Conservation (phyloP, 257 asterid species). For the Anisodus tanguticus region DNA sequence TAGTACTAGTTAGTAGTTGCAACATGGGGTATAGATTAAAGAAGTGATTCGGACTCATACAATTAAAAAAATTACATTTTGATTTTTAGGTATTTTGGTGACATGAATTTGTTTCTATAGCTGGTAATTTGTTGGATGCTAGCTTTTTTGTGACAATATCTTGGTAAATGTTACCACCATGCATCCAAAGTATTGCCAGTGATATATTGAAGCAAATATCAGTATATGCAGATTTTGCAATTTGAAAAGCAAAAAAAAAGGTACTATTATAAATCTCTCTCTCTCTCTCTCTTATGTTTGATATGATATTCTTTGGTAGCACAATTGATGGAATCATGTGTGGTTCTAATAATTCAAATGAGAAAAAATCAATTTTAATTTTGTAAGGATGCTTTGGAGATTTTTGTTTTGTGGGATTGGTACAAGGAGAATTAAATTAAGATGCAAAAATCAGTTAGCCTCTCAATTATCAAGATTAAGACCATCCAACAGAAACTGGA, state of each 20-base stretch:
- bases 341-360: slow-evolving; percentile 40
- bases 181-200: slow-evolving; percentile 30
- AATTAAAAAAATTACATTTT: slow-evolving; percentile 41
- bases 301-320: slow-evolving; percentile 32
- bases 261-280: not conserved
- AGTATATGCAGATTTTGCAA: slow-evolving; percentile 27
- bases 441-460: slow-evolving; percentile 41
- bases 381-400: slow-evolving; percentile 40
- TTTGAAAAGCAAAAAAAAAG: not conserved
- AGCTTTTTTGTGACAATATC: slow-evolving; percentile 19
- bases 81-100: slow-evolving; percentile 41
- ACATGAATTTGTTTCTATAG: slow-evolving; percentile 36
- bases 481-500: slow-evolving; percentile 25
- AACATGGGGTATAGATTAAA: slow-evolving; percentile 34
- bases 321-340: slow-evolving; percentile 39
- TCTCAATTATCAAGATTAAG: slow-evolving; percentile 38
- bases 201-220: slow-evolving; percentile 16
- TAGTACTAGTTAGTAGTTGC: slow-evolving; percentile 15
- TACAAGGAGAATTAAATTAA: slow-evolving; percentile 42
- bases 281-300: not conserved
- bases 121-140: slow-evolving; percentile 35
- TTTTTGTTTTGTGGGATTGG: slow-evolving; percentile 31
- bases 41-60: slow-evolving; percentile 36
- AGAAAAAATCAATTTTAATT: slow-evolving; percentile 40
- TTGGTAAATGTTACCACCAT: slow-evolving; percentile 3